Evolutionary conservation across 129 eudicot genomes (phyloP), one percentile per base, ranked within the genome.

Genomic region (Pseudognaphalium luteoalbum): DNA sequence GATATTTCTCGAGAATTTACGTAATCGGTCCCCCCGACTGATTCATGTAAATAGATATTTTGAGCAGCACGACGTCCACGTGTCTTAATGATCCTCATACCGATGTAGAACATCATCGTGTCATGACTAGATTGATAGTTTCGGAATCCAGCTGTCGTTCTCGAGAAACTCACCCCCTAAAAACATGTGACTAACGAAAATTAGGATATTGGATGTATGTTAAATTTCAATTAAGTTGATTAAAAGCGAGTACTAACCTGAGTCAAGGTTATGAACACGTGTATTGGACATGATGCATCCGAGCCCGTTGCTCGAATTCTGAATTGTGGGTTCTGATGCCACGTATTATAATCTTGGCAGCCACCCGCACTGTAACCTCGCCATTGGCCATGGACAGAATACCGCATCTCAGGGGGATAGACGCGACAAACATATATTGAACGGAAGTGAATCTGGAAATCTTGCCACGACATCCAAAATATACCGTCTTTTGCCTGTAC

Each of bases 381-480:
- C 99, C 99, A 95, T 79, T 91, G 97, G 47, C 94, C 91, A 19
- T 87, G 99, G 65, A 86, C 94, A 5, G 96, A 89, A 80, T 95
- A 91, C 14, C 97, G 88, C 99, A 95, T 95, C 82, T 95, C 99
- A 2, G 94, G 94, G 15, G 99, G 99, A 66, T 95, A 95, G 61
- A 95, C 99, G 63, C 99, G 99, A 63, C 99, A 95, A 68, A 95
- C 96, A 57, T 95, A 95, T 81, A 95, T 95, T 11, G 99, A 95
- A 64, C 99, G 87, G 68, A 95, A 95, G 73, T 95, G 99, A 62
- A 95, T 89, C 78, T 95, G 99, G 72, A 95, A 95, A 76, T 95
- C 99, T 87, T 95, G 99, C 99, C 99, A 95, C 7, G 97, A 91
- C 99, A 95, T 95, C 99, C 99, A 95, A 86, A 95, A 95, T 76